phyloP scores from a whole-genome alignment of 2,329 filamentous ascomycete species.

The Sporothrix curviconia region DNA sequence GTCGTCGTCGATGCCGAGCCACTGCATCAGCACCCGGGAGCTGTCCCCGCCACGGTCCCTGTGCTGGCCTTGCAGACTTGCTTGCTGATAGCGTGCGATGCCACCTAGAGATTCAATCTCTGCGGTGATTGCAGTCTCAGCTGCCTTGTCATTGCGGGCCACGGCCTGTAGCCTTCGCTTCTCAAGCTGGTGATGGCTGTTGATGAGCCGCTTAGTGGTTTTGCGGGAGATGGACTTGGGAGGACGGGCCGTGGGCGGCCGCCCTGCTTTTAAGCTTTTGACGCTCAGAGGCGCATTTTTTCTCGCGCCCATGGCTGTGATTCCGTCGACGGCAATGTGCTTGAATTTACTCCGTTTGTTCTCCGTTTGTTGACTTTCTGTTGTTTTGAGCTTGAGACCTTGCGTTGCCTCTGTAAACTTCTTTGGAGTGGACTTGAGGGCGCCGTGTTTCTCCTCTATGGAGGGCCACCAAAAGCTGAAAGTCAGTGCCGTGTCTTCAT shows the following conservation, averaged over 20 bases:
- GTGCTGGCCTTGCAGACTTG: conserved; percentile 62
- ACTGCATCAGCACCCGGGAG: conserved; percentile 56
- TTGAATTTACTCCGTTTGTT: background rate
- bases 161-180: conserved; percentile 54
- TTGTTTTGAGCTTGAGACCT: too few species aligned
- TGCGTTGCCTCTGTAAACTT: too few species aligned
- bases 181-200: conserved; percentile 58
- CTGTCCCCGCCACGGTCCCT: conserved; percentile 62
- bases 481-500: too few species aligned
- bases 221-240: conserved; percentile 56
- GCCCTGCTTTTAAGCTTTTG: conserved; percentile 45
- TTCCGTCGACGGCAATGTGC: too few species aligned
- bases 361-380: background rate
- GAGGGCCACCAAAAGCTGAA: too few species aligned
- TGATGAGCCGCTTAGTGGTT: conserved; percentile 58
- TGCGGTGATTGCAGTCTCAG: conserved; percentile 39
- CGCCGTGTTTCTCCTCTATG: too few species aligned
- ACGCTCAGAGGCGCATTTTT: conserved; percentile 29
- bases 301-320: conserved; percentile 45
- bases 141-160: conserved; percentile 44
- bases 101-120: conserved; percentile 55
- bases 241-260: conserved; percentile 49
- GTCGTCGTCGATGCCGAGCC: conserved; percentile 41
- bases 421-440: too few species aligned
- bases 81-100: conserved; percentile 57